These are phyloP conservation scores for Mycena polygramma DNA, from an alignment of 768 basidiomycete species.

Conservation along the genomic window DNA sequence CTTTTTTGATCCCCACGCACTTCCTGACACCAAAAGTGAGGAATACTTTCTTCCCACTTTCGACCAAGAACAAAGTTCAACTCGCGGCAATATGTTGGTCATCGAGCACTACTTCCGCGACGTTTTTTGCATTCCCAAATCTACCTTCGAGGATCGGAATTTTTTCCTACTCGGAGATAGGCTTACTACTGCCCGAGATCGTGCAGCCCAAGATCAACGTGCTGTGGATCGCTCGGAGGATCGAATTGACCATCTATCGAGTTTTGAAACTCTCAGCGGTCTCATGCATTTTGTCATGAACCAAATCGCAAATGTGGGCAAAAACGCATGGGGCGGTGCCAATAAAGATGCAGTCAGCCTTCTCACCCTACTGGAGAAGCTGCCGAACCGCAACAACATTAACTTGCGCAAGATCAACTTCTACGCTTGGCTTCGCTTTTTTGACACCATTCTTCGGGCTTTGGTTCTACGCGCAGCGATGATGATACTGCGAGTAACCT, in stretches of 20 bases:
- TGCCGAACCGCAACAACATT: slow-evolving; percentile 18
- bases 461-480: background rate
- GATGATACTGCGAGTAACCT: background rate
- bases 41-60: slow-evolving; percentile 9
- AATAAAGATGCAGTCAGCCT: slow-evolving; percentile 22
- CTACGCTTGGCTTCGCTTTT: slow-evolving; percentile 30
- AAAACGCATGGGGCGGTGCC: slow-evolving; percentile 22
- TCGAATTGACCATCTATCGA: slow-evolving; percentile 26
- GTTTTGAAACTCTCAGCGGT: slow-evolving; percentile 20
- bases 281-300: slow-evolving; percentile 30
- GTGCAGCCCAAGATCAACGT: slow-evolving; percentile 27
- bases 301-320: slow-evolving; percentile 18
- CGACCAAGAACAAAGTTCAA: slow-evolving; percentile 13
- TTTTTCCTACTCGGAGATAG: slow-evolving; percentile 28
- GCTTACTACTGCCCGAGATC: slow-evolving; percentile 31
- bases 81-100: slow-evolving; percentile 13
- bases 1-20: slow-evolving; percentile 12
- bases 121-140: background rate
- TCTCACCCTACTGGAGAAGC: background rate
- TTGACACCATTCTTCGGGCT: slow-evolving; percentile 7
- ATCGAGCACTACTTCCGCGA: slow-evolving; percentile 1
- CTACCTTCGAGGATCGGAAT: background rate
- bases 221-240: slow-evolving; percentile 24
- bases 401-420: slow-evolving; percentile 27
- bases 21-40: slow-evolving; percentile 1